These are phyloP conservation scores for Calophaca sinica DNA, from an alignment of 306 rosid species.

Conservation along the genomic window DNA sequence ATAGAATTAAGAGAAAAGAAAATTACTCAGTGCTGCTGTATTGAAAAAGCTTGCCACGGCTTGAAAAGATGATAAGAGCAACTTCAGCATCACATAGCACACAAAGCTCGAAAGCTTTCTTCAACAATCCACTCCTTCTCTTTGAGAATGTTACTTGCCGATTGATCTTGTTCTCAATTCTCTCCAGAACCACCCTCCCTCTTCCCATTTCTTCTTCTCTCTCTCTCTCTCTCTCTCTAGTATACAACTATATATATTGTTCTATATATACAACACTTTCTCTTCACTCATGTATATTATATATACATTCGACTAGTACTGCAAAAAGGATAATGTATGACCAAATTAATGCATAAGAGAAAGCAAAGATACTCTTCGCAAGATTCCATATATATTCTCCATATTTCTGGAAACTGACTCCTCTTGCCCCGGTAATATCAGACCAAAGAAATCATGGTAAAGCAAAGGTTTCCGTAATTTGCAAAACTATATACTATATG, in stretches of 20 bases:
- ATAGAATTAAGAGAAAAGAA: not conserved
- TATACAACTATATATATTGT: not conserved
- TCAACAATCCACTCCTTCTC: constrained; percentile 75
- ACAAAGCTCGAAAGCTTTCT: constrained; percentile 87
- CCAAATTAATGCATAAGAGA: constrained; percentile 1
- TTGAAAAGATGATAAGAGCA: constrained; percentile 76
- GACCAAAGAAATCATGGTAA: constrained; percentile 6
- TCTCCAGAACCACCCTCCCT: constrained; percentile 81
- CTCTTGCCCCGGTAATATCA: constrained; percentile 19
- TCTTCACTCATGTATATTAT: constrained; percentile 23
- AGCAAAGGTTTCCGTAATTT: constrained; percentile 11
- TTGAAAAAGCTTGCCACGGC: constrained; percentile 83
- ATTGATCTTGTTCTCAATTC: constrained; percentile 87
- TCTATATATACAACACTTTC: not conserved
- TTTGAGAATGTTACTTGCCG: constrained; percentile 87
- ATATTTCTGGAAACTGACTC: constrained; percentile 18
- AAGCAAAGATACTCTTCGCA: not conserved
- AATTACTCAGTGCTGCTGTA: constrained; percentile 71
- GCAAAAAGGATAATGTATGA: not conserved
- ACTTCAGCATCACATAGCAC: constrained; percentile 86
- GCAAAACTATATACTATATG: no score
- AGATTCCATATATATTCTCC: constrained; percentile 41
- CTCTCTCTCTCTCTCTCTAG: constrained; percentile 2
- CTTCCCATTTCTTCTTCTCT: constrained; percentile 63
- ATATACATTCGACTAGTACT: constrained; percentile 13